Base-by-base conservation (phyloP, 73 alveolate species). In the Paramecium sonneborni region DNA sequence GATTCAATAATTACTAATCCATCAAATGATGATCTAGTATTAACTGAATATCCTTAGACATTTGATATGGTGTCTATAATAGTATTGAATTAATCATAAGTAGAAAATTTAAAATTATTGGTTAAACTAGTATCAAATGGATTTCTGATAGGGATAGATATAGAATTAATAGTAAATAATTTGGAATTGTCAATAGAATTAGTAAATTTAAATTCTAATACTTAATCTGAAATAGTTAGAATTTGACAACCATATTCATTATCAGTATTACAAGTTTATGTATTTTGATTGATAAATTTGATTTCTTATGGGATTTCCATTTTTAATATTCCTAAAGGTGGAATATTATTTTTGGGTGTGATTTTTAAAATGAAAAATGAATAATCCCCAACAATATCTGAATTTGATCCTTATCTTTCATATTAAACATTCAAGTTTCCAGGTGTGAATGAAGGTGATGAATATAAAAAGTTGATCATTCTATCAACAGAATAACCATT, bases 61-160 rank as follows among this genome's bases (percentile, higher is more conserved):
- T 57, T 79, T 3, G 69, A 39, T 12, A 79, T 21, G 5, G 76
- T 79, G 9, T 46, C 90, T 38, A 79, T 79, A 4, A 46, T 79
- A 43, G 39, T 41, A 32, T 20, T 20, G 30, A 23, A 23, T 20
- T 21, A 57, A 41, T 39, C 74, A 79, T 20, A 79, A 20, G 74
- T 6, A 79, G 90, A 41, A 72, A 72, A 72, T 79, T 9, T 79
- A 5, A 46, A 79, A 14, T 24, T 8, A 79, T 41, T 79, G 0
- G 74, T 79, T 21, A 9, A 23, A 79, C 90, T 79, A 5, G 55
- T 32, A 79, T 79, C 90, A 79, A 14, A 79, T 23, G 90, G 90
- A 79, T 79, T 79, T 41, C 74, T 23, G 1, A 79, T 79, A 14
- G 76, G 76, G 1, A 46, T 24, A 15, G 69, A 18, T 43, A 46